Evolutionary conservation across 2,329 filamentous ascomycete species (phyloP).

Genomic region (Aspergillus latus): DNA sequence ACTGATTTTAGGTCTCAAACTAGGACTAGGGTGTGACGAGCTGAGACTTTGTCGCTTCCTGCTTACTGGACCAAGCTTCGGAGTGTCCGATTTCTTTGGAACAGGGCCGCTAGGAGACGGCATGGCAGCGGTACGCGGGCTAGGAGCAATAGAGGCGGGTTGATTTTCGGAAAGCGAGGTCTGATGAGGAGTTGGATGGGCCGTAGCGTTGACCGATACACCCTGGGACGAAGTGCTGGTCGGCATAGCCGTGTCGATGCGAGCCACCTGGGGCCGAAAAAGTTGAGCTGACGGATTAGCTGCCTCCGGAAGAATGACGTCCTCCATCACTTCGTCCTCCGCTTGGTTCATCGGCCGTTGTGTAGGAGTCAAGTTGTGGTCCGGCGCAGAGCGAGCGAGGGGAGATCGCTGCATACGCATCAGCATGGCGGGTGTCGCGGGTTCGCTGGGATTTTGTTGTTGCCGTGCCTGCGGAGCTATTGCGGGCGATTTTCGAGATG

Average conservation of each 20-base stretch:
- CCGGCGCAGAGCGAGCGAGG: conserved; percentile 39
- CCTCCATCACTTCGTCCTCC: conserved; percentile 61
- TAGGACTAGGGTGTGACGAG: conserved; percentile 79
- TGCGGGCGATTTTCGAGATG: conserved; percentile 42
- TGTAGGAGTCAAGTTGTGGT: conserved; percentile 36
- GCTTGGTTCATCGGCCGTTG: conserved; percentile 42
- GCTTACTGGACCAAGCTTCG: conserved; percentile 49
- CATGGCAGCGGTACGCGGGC: conserved; percentile 55
- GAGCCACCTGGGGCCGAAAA: conserved; percentile 46
- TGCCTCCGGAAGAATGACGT: conserved; percentile 73
- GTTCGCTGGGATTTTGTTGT: conserved; percentile 47
- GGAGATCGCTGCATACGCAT: conserved; percentile 68
- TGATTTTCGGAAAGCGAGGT: conserved; percentile 29
- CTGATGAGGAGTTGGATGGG: conserved; percentile 36
- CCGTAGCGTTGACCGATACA: conserved; percentile 66
- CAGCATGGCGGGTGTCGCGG: conserved; percentile 82
- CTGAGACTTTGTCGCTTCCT: conserved; percentile 71
- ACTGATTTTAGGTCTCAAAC: conserved; percentile 83
- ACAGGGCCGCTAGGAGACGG: conserved; percentile 51
- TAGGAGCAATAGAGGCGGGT: conserved; percentile 46
- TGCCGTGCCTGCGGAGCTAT: conserved; percentile 34
- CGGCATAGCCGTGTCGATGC: conserved; percentile 50
- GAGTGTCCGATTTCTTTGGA: conserved; percentile 47
- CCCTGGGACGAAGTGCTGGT: conserved; percentile 53
- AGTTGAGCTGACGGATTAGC: conserved; percentile 50